Evolutionary conservation across 129 eudicot genomes (phyloP).

Genomic region (Arctium minus): DNA sequence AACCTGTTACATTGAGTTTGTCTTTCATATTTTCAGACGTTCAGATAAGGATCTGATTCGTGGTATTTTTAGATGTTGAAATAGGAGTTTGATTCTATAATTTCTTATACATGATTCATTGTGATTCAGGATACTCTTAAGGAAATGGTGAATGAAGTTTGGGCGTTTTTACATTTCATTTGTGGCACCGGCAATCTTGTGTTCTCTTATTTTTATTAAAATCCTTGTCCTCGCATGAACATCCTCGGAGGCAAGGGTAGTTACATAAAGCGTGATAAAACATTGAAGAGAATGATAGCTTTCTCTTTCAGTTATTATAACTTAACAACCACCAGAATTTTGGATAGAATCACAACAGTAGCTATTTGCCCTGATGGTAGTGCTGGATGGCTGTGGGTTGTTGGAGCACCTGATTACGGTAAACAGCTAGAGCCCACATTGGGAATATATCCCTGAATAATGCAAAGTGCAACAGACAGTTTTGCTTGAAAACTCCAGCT

Average conservation of each 20-base stretch:
- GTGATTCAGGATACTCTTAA: too few relatives aligned
- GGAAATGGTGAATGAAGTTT: too few relatives aligned
- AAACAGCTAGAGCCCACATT: slow-evolving; percentile 56
- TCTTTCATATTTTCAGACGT: too few relatives aligned
- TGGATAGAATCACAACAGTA: neutral
- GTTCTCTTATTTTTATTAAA: too few relatives aligned
- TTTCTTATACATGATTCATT: too few relatives aligned
- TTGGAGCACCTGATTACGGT: slow-evolving; percentile 15
- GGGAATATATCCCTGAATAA: slow-evolving; percentile 36
- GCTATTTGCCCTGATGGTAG: neutral
- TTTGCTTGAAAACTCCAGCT: slow-evolving; percentile 40
- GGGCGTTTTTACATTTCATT: too few relatives aligned
- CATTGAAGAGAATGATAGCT: neutral
- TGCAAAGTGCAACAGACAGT: slow-evolving; percentile 43
- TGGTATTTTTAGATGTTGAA: too few relatives aligned
- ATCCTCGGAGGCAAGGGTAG: neutral
- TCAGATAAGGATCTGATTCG: too few relatives aligned
- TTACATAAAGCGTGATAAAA: neutral
- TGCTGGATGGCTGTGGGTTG: neutral
- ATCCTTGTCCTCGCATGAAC: neutral
- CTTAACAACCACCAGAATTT: too few relatives aligned
- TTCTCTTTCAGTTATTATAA: neutral
- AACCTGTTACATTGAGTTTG: too few relatives aligned
- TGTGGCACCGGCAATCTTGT: neutral
- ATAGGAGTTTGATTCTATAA: too few relatives aligned